phyloP scores from a whole-genome alignment of 2,329 filamentous ascomycete genomes.

The Stachybotrys chartarum region DNA sequence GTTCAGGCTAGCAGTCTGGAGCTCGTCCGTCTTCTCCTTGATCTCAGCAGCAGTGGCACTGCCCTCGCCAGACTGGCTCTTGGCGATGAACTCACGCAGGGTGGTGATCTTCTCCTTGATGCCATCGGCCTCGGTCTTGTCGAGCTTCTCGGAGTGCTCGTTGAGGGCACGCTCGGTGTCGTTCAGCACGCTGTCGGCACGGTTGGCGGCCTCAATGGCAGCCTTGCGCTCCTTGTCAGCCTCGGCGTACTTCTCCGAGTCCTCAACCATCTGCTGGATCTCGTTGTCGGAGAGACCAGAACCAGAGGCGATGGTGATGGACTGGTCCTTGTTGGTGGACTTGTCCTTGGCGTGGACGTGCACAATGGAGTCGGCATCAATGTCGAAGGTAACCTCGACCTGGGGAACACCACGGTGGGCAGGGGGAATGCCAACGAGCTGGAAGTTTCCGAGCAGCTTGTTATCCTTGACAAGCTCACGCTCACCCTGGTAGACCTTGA shows the following conservation, averaged over 20 bases:
- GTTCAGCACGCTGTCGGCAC: constrained; percentile 90
- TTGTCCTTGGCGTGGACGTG: constrained; percentile 99
- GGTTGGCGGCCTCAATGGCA: constrained; percentile 94
- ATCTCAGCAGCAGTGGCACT: constrained; percentile 81
- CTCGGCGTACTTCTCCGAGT: constrained; percentile 95
- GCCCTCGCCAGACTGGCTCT: constrained; percentile 91
- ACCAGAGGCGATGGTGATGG: constrained; percentile 96
- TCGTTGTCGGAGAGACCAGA: constrained; percentile 92
- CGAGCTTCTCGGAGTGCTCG: constrained; percentile 91
- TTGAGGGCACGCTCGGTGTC: constrained; percentile 98
- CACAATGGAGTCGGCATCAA: constrained; percentile 95
- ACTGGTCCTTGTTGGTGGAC: constrained; percentile 99
- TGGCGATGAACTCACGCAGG: constrained; percentile 84
- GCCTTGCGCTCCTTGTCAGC: constrained; percentile 94
- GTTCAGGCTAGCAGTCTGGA: constrained; percentile 91
- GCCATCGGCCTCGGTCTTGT: constrained; percentile 89
- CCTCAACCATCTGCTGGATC: constrained; percentile 96
- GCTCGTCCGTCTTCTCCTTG: constrained; percentile 97
- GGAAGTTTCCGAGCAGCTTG: constrained; percentile 99
- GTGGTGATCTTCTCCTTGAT: constrained; percentile 89
- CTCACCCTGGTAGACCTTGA: constrained; percentile 99
- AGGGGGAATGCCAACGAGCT: constrained; percentile 93
- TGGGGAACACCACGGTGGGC: constrained; percentile 95
- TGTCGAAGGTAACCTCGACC: constrained; percentile 97
- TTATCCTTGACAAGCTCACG: constrained; percentile 98